Conservation (phyloP, 1,284 basidiomycete species). For the Rhodofomes roseus region DNA sequence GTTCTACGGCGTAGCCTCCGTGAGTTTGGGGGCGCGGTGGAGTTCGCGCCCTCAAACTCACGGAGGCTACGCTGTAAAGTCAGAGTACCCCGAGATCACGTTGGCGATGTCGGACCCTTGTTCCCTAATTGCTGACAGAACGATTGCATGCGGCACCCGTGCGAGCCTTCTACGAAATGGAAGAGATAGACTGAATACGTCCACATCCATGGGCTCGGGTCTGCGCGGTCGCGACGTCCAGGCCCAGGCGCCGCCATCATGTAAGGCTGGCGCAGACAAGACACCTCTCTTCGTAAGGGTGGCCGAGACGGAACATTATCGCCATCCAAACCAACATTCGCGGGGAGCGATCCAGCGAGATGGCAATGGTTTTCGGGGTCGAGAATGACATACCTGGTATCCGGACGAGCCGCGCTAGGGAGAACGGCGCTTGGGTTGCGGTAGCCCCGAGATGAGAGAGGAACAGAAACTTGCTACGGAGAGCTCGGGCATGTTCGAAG, state of each 20-base stretch:
- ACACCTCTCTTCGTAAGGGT: background rate
- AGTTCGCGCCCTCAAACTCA: no score
- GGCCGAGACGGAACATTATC: background rate
- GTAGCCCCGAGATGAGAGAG: background rate
- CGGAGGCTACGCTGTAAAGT: background rate
- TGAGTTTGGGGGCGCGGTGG: background rate
- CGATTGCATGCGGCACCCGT: background rate
- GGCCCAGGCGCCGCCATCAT: background rate
- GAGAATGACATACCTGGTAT: no score
- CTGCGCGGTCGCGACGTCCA: background rate
- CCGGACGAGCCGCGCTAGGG: no score
- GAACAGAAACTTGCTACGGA: background rate
- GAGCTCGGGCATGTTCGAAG: background rate
- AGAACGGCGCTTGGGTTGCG: background rate
- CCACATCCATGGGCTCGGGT: background rate
- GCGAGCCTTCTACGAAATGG: constrained; percentile 1
- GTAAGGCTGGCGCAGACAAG: background rate
- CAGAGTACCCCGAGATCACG: background rate
- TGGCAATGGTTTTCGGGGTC: no score
- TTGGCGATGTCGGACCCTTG: background rate
- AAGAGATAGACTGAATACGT: background rate
- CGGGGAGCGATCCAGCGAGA: no score
- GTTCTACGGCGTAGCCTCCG: background rate
- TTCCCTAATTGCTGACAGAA: background rate
- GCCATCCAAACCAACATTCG: no score